A percentile compares a stretch with the other conserved stretches of the same genome.
Conservation (phyloP, 805 yeast genomes). For the Yueomyces sinensis region DNA sequence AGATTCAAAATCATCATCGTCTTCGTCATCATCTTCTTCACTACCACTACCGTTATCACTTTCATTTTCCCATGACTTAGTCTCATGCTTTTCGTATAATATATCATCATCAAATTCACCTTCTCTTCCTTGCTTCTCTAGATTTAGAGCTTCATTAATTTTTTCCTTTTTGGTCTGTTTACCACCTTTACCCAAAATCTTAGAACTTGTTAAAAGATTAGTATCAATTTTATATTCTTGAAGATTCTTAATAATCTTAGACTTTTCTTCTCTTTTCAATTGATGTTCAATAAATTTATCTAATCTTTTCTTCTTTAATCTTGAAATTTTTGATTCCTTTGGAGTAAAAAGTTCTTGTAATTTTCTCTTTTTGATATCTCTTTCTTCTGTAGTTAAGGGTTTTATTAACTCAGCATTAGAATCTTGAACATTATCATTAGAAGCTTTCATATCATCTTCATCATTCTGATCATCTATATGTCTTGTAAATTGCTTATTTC, state of each 20-base stretch:
- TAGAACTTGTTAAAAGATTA: constrained; percentile 53
- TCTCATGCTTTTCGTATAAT: constrained; percentile 55
- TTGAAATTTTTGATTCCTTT: constrained; percentile 54
- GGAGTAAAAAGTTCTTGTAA: constrained; percentile 47
- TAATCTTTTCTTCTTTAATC: constrained; percentile 62
- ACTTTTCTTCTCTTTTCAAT: constrained; percentile 76
- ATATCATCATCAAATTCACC: constrained; percentile 48
- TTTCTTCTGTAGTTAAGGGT: constrained; percentile 55
- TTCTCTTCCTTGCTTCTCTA: constrained; percentile 59
- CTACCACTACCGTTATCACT: constrained; percentile 11
- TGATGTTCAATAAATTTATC: constrained; percentile 92
- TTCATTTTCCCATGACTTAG: constrained; percentile 45
- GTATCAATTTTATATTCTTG: constrained; percentile 56
- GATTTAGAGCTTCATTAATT: constrained; percentile 58
- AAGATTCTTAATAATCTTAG: constrained; percentile 58
- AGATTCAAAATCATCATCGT: constrained; percentile 15
- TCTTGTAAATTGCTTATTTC: constrained; percentile 56
- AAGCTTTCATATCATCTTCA: constrained; percentile 2
- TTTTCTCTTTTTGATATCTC: constrained; percentile 48
- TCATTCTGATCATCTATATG: constrained; percentile 26
- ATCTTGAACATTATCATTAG: constrained; percentile 20
- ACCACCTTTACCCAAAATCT: constrained; percentile 70
- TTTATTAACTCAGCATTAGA: constrained; percentile 48
- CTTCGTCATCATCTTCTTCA: constrained; percentile 14
- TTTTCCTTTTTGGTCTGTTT: constrained; percentile 52